Percentiles rank a stretch among this genome's conserved stretches.
Evolutionary conservation across 73 alveolate genomes (phyloP).

Genomic region (Breviolum minutum): DNA sequence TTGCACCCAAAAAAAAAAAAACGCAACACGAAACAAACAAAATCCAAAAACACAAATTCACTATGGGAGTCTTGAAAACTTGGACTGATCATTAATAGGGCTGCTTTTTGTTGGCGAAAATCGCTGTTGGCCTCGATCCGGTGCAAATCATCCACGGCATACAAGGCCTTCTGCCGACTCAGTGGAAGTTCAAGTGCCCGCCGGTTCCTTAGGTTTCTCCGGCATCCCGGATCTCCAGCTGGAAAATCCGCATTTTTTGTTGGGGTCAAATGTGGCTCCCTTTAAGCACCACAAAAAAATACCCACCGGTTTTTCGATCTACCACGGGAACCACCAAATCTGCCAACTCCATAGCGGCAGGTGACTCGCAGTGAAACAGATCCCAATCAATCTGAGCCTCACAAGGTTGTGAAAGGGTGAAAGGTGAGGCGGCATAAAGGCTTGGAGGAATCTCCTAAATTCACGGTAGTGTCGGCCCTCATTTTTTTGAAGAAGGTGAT

Average conservation of each 20-base stretch:
- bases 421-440: not conserved
- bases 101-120: too few relatives aligned
- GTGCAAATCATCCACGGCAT: conserved; percentile 92
- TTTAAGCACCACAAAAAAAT: not conserved
- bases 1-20: not conserved
- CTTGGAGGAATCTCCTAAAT: too few relatives aligned
- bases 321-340: too few relatives aligned
- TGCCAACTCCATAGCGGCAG: not conserved
- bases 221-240: not conserved
- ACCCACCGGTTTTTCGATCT: not conserved
- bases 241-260: not conserved
- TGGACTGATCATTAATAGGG: too few relatives aligned
- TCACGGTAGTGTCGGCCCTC: too few relatives aligned
- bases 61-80: too few relatives aligned
- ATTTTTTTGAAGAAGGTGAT: too few relatives aligned
- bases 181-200: conserved; percentile 71
- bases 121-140: conserved; percentile 87
- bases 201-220: conserved; percentile 27
- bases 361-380: conserved; percentile 56
- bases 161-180: conserved; percentile 63
- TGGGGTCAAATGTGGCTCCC: not conserved
- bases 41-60: not conserved
- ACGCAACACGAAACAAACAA: not conserved
- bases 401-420: not conserved
- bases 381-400: conserved; percentile 87